Conservation (phyloP, 352 stramenopile species). For the Phytophthora boehmeriae region DNA sequence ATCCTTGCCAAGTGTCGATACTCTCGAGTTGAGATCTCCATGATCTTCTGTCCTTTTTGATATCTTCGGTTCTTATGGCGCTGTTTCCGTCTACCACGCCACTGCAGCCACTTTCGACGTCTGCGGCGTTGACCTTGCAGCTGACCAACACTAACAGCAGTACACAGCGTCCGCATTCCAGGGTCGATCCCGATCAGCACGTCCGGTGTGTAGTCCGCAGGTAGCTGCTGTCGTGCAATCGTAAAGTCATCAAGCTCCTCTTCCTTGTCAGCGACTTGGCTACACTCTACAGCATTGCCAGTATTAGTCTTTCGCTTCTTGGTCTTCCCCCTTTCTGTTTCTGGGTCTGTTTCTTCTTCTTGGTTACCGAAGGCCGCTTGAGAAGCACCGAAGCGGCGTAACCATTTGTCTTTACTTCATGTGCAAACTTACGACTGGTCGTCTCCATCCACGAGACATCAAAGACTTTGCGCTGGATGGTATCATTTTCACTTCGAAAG, state of each 20-base stretch:
- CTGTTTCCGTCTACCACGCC: no score
- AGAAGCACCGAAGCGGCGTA: conserved; percentile 10
- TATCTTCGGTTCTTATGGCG: no score
- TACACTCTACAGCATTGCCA: neutral
- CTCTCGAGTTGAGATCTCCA: conserved; percentile 1
- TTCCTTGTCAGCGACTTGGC: neutral
- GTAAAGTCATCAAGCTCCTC: neutral
- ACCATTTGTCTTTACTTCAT: conserved; percentile 15
- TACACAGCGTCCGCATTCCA: no score
- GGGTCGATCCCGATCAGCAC: no score
- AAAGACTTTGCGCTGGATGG: neutral
- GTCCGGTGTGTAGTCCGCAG: no score
- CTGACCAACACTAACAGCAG: no score
- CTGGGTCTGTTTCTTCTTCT: neutral
- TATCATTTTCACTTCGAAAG: neutral
- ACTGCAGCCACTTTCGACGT: no score
- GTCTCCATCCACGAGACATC: no score
- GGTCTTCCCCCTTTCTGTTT: neutral
- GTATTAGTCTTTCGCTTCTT: neutral
- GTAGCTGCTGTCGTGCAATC: neutral
- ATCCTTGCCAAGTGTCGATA: conserved; percentile 11
- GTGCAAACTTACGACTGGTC: conserved; percentile 11
- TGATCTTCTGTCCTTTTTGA: no score
- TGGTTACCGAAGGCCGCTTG: no score
- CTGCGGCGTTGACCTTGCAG: no score